Percentiles rank a stretch among this genome's conserved stretches.
phyloP scores from a whole-genome alignment of 345 rosid genomes.

The Atalantia buxifolia region DNA sequence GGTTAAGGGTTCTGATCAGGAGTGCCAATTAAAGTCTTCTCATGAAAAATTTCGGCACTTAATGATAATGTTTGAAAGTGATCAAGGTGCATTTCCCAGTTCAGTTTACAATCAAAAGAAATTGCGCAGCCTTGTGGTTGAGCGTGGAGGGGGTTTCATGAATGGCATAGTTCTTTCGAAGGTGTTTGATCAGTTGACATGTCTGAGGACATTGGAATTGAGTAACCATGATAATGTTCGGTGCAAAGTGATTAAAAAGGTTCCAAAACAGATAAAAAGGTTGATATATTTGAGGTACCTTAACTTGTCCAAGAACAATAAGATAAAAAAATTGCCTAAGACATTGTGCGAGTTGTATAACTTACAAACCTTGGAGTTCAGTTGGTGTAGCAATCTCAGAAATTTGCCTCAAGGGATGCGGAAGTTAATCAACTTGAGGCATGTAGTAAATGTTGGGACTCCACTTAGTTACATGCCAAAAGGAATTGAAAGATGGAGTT shows the following conservation, averaged over 20 bases:
- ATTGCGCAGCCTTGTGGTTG: not conserved
- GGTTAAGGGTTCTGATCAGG: not conserved
- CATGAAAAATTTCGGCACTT: too few relatives aligned
- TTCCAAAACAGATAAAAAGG: not conserved
- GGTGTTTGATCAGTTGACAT: not conserved
- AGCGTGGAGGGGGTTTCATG: not conserved
- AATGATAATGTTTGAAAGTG: too few relatives aligned
- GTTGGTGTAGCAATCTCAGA: too few relatives aligned
- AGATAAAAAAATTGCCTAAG: too few relatives aligned
- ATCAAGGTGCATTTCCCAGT: not conserved
- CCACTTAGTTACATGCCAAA: not conserved
- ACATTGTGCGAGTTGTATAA: too few relatives aligned
- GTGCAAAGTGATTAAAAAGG: not conserved
- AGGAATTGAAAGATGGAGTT: not conserved
- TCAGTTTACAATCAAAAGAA: not conserved
- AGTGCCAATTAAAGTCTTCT: not conserved
- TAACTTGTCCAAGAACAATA: not conserved
- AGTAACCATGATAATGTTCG: not conserved
- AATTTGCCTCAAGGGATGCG: not conserved
- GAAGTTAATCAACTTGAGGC: not conserved
- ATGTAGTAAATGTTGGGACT: not conserved
- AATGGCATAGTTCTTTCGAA: not conserved
- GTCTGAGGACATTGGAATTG: not conserved
- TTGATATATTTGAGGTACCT: not conserved
- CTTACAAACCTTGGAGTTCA: too few relatives aligned